Evolutionary conservation across 1,139 yeast species (phyloP).

Genomic region (Blastobotrys indianensis): DNA sequence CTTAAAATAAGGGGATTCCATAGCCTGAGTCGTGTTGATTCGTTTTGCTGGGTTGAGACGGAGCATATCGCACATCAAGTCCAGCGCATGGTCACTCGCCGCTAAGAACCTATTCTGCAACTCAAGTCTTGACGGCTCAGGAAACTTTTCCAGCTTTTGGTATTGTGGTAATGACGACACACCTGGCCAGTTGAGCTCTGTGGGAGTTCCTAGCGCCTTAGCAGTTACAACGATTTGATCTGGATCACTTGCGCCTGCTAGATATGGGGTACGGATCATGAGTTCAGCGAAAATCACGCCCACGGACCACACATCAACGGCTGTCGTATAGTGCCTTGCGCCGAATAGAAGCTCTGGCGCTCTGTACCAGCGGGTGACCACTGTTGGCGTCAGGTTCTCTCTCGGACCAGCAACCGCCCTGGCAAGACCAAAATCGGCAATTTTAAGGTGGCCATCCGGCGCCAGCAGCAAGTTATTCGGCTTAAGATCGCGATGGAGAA

Average conservation of each 20-base stretch:
- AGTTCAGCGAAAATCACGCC: constrained; percentile 96
- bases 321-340: constrained; percentile 80
- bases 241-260: constrained; percentile 85
- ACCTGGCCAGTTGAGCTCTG: constrained; percentile 88
- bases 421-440: constrained; percentile 97
- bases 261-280: constrained; percentile 89
- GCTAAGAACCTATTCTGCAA: constrained; percentile 81
- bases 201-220: constrained; percentile 93
- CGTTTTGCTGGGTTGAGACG: constrained; percentile 73
- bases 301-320: constrained; percentile 90
- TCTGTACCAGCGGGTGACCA: constrained; percentile 95
- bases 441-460: constrained; percentile 78
- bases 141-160: constrained; percentile 44
- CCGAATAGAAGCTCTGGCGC: constrained; percentile 92
- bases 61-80: constrained; percentile 67
- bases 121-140: constrained; percentile 79
- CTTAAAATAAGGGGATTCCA: constrained; percentile 60
- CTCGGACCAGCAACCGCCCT: constrained; percentile 72
- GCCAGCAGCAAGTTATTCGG: constrained; percentile 70
- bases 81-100: constrained; percentile 82
- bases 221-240: constrained; percentile 90
- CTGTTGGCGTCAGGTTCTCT: constrained; percentile 74
- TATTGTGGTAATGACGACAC: constrained; percentile 75
- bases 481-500: constrained; percentile 64
- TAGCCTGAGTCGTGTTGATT: constrained; percentile 59